These are phyloP conservation scores for Diutina ranongensis DNA, from an alignment of 1,139 yeast genomes.

Conservation along the genomic window DNA sequence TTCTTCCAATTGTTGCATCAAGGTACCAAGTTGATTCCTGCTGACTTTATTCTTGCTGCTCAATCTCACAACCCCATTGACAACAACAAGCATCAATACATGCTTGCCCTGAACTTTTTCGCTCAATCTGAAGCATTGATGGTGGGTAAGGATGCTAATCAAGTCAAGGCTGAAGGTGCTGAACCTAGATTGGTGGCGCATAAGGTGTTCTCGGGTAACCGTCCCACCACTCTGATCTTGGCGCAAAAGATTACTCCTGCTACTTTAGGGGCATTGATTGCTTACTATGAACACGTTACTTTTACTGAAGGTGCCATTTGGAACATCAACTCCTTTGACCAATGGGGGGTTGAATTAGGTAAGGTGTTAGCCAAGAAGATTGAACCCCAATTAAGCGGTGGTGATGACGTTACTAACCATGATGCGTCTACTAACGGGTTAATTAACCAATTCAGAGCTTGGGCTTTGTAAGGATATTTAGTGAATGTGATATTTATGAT, in stretches of 20 bases:
- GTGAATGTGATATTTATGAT: background rate
- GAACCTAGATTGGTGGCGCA: slow-evolving; percentile 81
- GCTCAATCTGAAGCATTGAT: slow-evolving; percentile 97
- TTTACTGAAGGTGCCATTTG: slow-evolving; percentile 98
- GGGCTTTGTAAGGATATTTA: slow-evolving; percentile 25
- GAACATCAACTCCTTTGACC: slow-evolving; percentile 99
- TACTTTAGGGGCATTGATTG: slow-evolving; percentile 87
- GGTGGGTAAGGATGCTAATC: slow-evolving; percentile 84
- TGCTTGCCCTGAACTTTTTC: slow-evolving; percentile 96
- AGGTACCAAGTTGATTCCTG: slow-evolving; percentile 94
- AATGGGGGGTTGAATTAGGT: slow-evolving; percentile 99
- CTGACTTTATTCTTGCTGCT: slow-evolving; percentile 95
- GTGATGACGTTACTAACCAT: slow-evolving; percentile 46
- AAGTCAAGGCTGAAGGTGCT: slow-evolving; percentile 87
- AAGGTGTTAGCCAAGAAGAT: slow-evolving; percentile 94
- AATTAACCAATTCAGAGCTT: slow-evolving; percentile 87
- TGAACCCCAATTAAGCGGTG: slow-evolving; percentile 71
- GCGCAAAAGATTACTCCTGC: slow-evolving; percentile 96
- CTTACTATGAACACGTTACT: slow-evolving; percentile 93
- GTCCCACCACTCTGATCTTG: slow-evolving; percentile 96
- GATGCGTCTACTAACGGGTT: slow-evolving; percentile 87
- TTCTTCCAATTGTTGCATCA: slow-evolving; percentile 99
- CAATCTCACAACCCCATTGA: slow-evolving; percentile 97
- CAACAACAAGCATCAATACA: slow-evolving; percentile 84
- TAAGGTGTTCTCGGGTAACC: slow-evolving; percentile 93